phyloP scores from a whole-genome alignment of 2,329 filamentous ascomycete genomes.

The Penicillium aurantiogriseum region DNA sequence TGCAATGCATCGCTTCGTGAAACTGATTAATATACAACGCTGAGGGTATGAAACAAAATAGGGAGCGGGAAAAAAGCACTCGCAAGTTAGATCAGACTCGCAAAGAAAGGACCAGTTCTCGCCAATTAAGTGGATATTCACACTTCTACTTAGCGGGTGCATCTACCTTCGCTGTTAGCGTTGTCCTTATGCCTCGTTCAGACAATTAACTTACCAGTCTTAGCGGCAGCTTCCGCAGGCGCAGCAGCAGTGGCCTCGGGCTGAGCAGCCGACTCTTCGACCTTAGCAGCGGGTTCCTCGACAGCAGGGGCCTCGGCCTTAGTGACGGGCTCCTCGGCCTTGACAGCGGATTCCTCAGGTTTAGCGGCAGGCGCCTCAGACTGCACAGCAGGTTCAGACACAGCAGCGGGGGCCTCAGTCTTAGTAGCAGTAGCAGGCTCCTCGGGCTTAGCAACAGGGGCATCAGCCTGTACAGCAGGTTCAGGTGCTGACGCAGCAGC shows the following conservation, averaged over 20 bases:
- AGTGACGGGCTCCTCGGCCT: neutral
- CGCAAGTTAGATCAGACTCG: constrained; percentile 1
- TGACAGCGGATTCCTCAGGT: neutral
- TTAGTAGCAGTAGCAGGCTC: neutral
- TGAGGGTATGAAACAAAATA: constrained; percentile 4
- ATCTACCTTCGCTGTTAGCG: neutral
- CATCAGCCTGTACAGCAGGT: neutral
- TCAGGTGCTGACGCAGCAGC: neutral
- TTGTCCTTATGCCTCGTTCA: neutral
- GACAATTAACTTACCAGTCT: neutral
- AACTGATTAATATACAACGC: constrained; percentile 3
- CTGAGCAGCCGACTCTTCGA: neutral
- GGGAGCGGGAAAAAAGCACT: neutral
- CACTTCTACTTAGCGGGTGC: constrained; percentile 4
- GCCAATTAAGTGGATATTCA: neutral
- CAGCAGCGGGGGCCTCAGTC: neutral
- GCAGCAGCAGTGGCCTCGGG: neutral
- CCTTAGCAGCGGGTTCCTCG: neutral
- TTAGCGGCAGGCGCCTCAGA: neutral
- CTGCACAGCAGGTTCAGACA: neutral
- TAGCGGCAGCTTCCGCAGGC: neutral
- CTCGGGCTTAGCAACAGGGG: neutral
- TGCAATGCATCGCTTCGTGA: constrained; percentile 1
- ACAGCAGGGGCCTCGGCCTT: neutral
- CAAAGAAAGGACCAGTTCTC: constrained; percentile 1